These are phyloP conservation scores for Saururus chinensis DNA, from an alignment of 164 flowering plant species.

Conservation along the genomic window DNA sequence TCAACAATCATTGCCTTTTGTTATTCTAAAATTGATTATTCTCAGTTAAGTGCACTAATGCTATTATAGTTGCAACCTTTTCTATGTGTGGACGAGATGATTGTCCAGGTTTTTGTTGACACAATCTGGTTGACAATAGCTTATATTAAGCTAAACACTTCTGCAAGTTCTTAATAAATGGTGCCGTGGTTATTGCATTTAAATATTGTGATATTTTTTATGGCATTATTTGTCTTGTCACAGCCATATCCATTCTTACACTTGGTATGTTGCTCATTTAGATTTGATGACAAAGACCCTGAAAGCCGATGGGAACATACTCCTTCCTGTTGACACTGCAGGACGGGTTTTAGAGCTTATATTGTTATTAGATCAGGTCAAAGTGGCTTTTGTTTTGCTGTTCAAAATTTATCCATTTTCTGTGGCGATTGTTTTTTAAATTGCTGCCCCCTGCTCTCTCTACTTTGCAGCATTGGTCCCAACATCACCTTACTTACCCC, in stretches of 20 bases:
- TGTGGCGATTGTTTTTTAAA: neutral
- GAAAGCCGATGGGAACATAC: conserved; percentile 69
- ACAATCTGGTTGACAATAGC: no score
- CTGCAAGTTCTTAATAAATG: no score
- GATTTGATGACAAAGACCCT: conserved; percentile 65
- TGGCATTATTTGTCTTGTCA: neutral
- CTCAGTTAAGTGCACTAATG: no score
- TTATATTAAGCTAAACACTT: no score
- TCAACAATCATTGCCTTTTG: no score
- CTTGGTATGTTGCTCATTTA: conserved; percentile 2
- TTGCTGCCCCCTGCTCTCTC: neutral
- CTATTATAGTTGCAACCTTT: no score
- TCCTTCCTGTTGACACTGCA: conserved; percentile 90
- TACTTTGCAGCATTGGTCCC: conserved; percentile 66
- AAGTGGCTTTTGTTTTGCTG: conserved; percentile 2
- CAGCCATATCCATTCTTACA: neutral
- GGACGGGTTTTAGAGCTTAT: conserved; percentile 88
- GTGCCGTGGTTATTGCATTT: no score
- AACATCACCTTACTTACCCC: conserved; percentile 59
- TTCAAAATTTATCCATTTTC: neutral
- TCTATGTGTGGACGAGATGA: no score
- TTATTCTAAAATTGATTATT: no score
- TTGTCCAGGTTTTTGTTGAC: no score
- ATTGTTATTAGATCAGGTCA: conserved; percentile 78
- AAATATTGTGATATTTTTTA: no score